A percentile compares a stretch with the other conserved stretches of the same genome.
Conservation (phyloP, 768 basidiomycete genomes). For the Scleroderma citrinum region DNA sequence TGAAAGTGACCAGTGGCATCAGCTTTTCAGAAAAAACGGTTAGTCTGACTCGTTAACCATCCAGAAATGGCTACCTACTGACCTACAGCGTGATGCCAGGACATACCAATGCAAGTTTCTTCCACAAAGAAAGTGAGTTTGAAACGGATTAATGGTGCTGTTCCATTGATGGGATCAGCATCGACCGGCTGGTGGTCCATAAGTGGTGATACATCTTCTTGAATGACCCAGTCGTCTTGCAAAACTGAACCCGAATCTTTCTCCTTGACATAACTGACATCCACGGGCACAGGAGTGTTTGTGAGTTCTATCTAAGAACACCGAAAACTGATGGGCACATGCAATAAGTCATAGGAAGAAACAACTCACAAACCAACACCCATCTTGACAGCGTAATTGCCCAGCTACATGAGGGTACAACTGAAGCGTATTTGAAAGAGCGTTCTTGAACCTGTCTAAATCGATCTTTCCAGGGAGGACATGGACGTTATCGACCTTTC, state of each 20-base stretch:
- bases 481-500: conserved; percentile 14
- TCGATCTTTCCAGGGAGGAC: conserved; percentile 12
- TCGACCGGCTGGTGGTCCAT: conserved; percentile 6
- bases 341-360: too few species aligned
- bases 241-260: conserved; percentile 8
- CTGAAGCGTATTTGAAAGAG: conserved; percentile 19
- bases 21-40: too few species aligned
- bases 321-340: too few species aligned
- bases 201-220: too few species aligned
- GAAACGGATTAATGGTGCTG: conserved; percentile 18
- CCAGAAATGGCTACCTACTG: conserved; percentile 17
- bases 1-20: conserved; percentile 8
- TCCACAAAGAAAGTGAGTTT: conserved; percentile 21
- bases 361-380: conserved; percentile 16
- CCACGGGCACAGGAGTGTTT: background rate
- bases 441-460: conserved; percentile 15
- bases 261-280: conserved; percentile 9
- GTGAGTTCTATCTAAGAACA: too few species aligned
- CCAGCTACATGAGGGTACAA: conserved; percentile 22
- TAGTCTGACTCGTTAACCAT: background rate
- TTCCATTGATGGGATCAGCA: conserved; percentile 13
- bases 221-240: conserved; percentile 17
- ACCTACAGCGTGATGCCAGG: conserved; percentile 33
- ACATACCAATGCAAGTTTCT: conserved; percentile 26
- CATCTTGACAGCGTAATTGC: conserved; percentile 8